Evolutionary conservation across 768 basidiomycete species (phyloP).

Genomic region (Auricularia sp.): DNA sequence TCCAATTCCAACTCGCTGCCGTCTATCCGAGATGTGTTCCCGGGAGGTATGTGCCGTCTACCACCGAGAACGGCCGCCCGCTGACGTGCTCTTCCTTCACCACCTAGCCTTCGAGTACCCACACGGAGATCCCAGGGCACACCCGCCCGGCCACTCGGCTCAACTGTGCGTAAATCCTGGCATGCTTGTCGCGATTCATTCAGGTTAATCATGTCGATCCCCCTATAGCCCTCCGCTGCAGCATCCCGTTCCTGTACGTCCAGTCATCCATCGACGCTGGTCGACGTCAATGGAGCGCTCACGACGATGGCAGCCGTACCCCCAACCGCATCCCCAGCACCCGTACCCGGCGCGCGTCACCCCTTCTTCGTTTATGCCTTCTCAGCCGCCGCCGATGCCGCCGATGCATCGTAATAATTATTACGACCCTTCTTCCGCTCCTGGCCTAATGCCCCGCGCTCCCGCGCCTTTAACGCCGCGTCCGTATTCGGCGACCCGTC

Average conservation of each 20-base stretch:
- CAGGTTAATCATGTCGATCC: not conserved
- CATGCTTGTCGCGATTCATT: not conserved
- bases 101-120: not conserved
- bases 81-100: not conserved
- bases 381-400: not conserved
- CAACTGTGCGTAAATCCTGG: not conserved
- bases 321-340: not conserved
- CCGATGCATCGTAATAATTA: not conserved
- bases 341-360: not conserved
- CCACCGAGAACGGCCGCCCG: not conserved
- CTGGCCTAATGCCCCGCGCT: not conserved
- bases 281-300: not conserved
- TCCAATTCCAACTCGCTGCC: not conserved
- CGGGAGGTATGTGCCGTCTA: not conserved
- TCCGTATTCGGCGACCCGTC: not conserved
- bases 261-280: not conserved
- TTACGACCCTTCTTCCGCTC: not conserved
- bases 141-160: not conserved
- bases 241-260: not conserved
- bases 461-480: not conserved
- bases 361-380: not conserved
- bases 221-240: not conserved
- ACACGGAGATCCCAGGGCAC: no score
- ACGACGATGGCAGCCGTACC: not conserved
- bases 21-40: not conserved